Evolutionary conservation across 2,329 filamentous ascomycete species (phyloP), one percentile per base, ranked within the genome.

Genomic region (Venturia aucupariae): DNA sequence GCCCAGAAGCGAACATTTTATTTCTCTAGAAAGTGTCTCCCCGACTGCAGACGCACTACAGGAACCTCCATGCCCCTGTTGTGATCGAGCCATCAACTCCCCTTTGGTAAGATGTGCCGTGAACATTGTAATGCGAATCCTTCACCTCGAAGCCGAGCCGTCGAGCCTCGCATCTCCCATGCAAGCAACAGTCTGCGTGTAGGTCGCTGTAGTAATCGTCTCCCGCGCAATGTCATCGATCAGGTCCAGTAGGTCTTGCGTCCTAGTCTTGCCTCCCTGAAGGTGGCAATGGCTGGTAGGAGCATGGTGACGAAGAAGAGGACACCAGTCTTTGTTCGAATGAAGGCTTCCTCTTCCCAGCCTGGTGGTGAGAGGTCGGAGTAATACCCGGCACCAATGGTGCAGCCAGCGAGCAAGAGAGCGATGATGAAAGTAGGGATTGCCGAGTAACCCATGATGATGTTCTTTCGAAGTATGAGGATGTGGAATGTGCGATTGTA

Each of bases 251-350:
- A 57, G 4, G 51, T 57, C 51, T 57, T 57, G 51, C 51, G 51
- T 27, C 51, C 51, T 11, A 57, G 51, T 35, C 51, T 57, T 35
- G 51, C 51, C 51, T 57, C 51, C 35, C 51, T 32, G 27, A 61
- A 46, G 2, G 59, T 61, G 35, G 59, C 38, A 32, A 61, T 61
- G 38, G 59, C 38, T 42, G 42, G 59, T 42, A 61, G 59, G 32
- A 46, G 59, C 59, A 46, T 42, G 17, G 59, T 61, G 59, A 61
- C 38, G n/a, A 61, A 46, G 59, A 61, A 46, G 42, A 46, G 59
- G 38, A 61, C 35, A 46, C 38, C 38, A 17, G 59, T 42, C 17
- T 61, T 46, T 42, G 51, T 57, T 57, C 51, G 51, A 57, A 57
- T 57, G 30, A 32, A 57, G 19, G 51, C 51, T 11, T 57, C 51